These are phyloP conservation scores for Phytophthora pini DNA, from an alignment of 352 stramenopile species.

Conservation along the genomic window DNA sequence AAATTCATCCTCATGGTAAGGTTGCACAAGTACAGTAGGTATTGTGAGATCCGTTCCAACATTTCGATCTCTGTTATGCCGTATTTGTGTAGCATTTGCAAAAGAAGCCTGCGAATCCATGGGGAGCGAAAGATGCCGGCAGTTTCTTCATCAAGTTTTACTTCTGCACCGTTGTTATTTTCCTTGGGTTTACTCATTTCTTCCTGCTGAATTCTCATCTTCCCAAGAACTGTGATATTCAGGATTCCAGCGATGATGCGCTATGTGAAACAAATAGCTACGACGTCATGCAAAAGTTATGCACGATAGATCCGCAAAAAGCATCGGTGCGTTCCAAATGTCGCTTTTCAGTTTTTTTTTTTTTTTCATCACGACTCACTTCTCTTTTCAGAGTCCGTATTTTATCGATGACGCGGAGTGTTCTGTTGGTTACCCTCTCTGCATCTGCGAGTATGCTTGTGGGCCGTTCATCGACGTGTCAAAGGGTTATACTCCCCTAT, in stretches of 20 bases:
- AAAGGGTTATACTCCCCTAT: slow-evolving; percentile 54
- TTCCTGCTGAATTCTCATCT: slow-evolving; percentile 57
- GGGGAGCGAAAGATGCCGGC: slow-evolving; percentile 77
- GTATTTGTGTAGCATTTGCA: slow-evolving; percentile 52
- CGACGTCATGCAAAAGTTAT: slow-evolving; percentile 36
- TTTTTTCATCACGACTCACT: slow-evolving; percentile 4
- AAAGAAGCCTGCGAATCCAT: slow-evolving; percentile 75
- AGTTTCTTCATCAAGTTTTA: slow-evolving; percentile 92
- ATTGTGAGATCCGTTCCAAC: not conserved
- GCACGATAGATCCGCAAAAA: slow-evolving; percentile 33
- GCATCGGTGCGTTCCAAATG: slow-evolving; percentile 41
- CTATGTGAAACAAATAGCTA: slow-evolving; percentile 47
- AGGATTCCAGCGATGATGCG: slow-evolving; percentile 44
- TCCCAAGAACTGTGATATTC: slow-evolving; percentile 64
- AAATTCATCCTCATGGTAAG: slow-evolving; percentile 71
- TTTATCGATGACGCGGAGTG: slow-evolving; percentile 51
- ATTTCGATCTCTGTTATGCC: not conserved
- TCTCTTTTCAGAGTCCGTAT: slow-evolving; percentile 48
- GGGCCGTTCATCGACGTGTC: slow-evolving; percentile 56
- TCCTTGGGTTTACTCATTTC: slow-evolving; percentile 65
- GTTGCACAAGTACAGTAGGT: not conserved
- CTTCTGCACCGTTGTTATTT: slow-evolving; percentile 75
- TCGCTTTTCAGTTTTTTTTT: not conserved
- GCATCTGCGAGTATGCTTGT: slow-evolving; percentile 65
- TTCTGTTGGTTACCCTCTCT: slow-evolving; percentile 57